Base-by-base conservation (phyloP, 352 stramenopile genomes). In the Phytopythium kandeliae region DNA sequence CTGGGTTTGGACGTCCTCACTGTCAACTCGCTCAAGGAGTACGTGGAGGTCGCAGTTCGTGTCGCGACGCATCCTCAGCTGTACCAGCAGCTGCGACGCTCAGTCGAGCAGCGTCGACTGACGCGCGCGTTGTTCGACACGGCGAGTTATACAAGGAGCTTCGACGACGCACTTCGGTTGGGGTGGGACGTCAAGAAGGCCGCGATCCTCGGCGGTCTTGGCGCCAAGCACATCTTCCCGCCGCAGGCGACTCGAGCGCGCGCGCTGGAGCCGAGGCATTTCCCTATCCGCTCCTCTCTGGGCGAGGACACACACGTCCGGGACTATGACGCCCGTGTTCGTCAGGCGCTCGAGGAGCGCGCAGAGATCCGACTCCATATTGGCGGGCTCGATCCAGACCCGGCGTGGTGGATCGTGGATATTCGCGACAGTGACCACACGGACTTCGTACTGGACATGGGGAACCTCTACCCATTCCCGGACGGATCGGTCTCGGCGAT, bases 21-120 rank as follows among this genome's bases (percentile, higher is more conserved):
- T 0, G 75, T 84, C 36, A 81, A 85, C 45, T 88, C 75, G 1
- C 48, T 88, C 40, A 92, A 91, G 35, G 81, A 92, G 36, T 94
- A 94, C 43, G 83, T 91, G 31, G 79, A 93, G 2, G 41, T 91
- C 4, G 78, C 83, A 0, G 80, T 89, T 9, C 45, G 59, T 38
- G 38, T 93, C 3, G 75, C 75, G 4, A 75, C 60, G 1, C 51
- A 72, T 25, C 48, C 34, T 4, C 9, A 41, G 0, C 43, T 91
- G 19, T 57, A 83, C 4, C 26, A 48, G 9, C 63, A 54, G 10
- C 54, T 89, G 1, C 75, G 77, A 11, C 36, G 55, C 5, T 56
- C 55, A 7, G 61, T 86, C 6, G 70, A 88, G 62, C 19, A 51
- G 21, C 66, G 74, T 13, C 70, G 79, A 0, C 48, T 81, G 7